Conservation (phyloP, 768 basidiomycete species). For the Lactarius quietus region DNA sequence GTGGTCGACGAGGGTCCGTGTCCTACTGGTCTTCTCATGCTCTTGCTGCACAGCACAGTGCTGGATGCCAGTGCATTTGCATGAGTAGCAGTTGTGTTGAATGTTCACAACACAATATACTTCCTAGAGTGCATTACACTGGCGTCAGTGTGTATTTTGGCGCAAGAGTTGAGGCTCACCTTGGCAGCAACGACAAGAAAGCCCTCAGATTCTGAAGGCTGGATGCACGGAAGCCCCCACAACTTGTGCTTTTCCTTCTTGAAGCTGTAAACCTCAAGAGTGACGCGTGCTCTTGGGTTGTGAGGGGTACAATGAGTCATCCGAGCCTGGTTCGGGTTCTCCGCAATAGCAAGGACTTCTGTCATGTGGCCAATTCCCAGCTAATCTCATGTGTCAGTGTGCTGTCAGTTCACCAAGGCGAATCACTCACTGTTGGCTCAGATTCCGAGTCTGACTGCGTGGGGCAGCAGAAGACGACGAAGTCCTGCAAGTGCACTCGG, state of each 20-base stretch:
- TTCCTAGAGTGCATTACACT: not conserved
- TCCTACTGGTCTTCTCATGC: not conserved
- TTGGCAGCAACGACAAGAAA: not conserved
- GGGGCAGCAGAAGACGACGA: no score
- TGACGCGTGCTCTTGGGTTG: not conserved
- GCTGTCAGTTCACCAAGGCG: no score
- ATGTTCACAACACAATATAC: not conserved
- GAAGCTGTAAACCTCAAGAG: not conserved
- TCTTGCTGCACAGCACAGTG: not conserved
- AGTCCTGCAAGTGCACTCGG: no score
- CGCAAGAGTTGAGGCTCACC: not conserved
- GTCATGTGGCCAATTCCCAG: no score
- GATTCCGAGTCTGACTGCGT: no score
- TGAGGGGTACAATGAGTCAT: no score
- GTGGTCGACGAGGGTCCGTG: not conserved
- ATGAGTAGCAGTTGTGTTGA: not conserved
- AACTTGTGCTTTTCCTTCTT: not conserved
- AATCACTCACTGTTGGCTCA: no score
- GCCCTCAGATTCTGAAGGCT: not conserved
- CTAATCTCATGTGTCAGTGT: no score
- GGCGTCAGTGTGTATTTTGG: not conserved
- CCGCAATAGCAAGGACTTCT: no score
- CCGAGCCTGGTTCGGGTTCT: no score
- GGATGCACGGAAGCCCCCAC: not conserved
- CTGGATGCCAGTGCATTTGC: not conserved